Percentiles rank a stretch among this genome's conserved stretches.
Conservation (phyloP, 2,329 filamentous ascomycete species). For the Hirsutella minnesotensis region DNA sequence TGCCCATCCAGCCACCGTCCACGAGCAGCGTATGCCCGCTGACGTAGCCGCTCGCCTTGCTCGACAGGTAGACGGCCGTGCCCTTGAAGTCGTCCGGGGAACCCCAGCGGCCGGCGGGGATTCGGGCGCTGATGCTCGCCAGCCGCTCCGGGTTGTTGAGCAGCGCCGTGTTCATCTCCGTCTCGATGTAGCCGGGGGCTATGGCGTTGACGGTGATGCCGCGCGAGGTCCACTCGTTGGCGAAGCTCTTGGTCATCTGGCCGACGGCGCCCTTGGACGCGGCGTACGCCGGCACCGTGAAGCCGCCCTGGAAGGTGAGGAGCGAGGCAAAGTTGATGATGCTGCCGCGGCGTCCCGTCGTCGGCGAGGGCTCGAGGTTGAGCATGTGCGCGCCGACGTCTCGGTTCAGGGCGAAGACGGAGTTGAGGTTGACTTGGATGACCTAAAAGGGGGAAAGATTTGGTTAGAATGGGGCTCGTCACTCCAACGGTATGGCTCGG, state of each 20-base stretch:
- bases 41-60: constrained; percentile 67
- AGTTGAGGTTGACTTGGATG: constrained; percentile 74
- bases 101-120: constrained; percentile 78
- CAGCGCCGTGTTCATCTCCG: constrained; percentile 87
- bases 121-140: constrained; percentile 64
- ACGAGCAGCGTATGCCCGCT: constrained; percentile 73
- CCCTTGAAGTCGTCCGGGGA: constrained; percentile 81
- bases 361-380: constrained; percentile 30
- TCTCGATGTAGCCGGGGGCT: constrained; percentile 80
- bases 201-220: constrained; percentile 81
- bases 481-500: too few species aligned
- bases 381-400: constrained; percentile 75
- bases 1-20: constrained; percentile 88
- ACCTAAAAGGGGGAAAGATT: constrained; percentile 34
- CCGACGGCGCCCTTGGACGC: constrained; percentile 76
- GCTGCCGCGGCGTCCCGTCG: constrained; percentile 47
- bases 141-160: constrained; percentile 59
- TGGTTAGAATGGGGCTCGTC: too few species aligned
- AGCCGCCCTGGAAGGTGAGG: constrained; percentile 73
- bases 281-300: constrained; percentile 82
- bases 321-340: constrained; percentile 82
- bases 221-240: constrained; percentile 74
- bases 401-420: constrained; percentile 68
- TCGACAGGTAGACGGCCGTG: constrained; percentile 64
- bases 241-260: constrained; percentile 73